These are phyloP conservation scores for Avena eriantha DNA, from an alignment of 176 grass and related monocot genomes.

Conservation along the genomic window DNA sequence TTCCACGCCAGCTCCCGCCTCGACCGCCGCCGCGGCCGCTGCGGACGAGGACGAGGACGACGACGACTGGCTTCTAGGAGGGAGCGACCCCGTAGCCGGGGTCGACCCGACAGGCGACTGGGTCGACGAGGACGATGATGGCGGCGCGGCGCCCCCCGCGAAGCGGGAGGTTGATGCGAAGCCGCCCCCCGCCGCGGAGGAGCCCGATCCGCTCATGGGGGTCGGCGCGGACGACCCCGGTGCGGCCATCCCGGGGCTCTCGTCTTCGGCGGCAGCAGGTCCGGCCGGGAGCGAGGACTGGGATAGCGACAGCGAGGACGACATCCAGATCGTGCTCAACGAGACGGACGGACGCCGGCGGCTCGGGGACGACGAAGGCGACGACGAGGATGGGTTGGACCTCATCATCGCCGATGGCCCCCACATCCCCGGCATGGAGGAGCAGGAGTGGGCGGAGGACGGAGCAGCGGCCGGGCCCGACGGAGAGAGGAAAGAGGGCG, in stretches of 20 bases:
- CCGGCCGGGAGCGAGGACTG: slow-evolving; percentile 72
- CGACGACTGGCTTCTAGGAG: slow-evolving; percentile 81
- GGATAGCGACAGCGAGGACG: slow-evolving; percentile 98
- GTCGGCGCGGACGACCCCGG: slow-evolving; percentile 49
- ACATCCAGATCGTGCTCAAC: slow-evolving; percentile 97
- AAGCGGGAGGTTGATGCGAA: slow-evolving; percentile 52
- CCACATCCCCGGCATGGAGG: slow-evolving; percentile 71
- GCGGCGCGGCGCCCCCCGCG: slow-evolving; percentile 2
- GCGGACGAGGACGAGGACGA: slow-evolving; percentile 41
- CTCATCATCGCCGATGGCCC: slow-evolving; percentile 79
- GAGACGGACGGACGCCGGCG: slow-evolving; percentile 64
- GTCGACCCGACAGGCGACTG: slow-evolving; percentile 75
- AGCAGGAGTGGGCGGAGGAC: slow-evolving; percentile 93
- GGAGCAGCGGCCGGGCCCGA: slow-evolving; percentile 42
- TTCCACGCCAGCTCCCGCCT: background rate
- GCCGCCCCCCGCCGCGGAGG: slow-evolving; percentile 19
- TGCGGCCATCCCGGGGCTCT: slow-evolving; percentile 79
- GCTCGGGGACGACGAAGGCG: slow-evolving; percentile 66
- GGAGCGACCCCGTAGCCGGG: slow-evolving; percentile 47
- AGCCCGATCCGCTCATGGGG: slow-evolving; percentile 56
- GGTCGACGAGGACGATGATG: slow-evolving; percentile 64
- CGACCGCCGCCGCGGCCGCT: background rate
- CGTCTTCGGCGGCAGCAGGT: slow-evolving; percentile 35
- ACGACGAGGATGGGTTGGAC: slow-evolving; percentile 81
- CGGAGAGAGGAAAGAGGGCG: slow-evolving; percentile 77